A percentile compares a stretch with the other conserved stretches of the same genome.
These are phyloP conservation scores for Closterium sp. DNA, from an alignment of 139 green algal species.

Conservation along the genomic window DNA sequence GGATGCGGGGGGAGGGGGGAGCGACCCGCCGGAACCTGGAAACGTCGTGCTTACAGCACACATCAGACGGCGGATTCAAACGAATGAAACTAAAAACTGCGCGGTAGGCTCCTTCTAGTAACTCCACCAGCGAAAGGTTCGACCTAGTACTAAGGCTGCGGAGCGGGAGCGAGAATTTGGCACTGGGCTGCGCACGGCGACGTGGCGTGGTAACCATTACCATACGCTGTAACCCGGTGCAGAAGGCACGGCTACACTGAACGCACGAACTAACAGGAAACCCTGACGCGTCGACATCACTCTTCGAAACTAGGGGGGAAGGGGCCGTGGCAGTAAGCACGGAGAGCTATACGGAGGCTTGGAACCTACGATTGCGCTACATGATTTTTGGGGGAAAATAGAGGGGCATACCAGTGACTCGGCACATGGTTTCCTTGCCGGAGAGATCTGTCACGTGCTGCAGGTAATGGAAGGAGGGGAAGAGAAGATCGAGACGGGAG, in stretches of 20 bases:
- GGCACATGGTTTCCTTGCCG: conserved; percentile 94
- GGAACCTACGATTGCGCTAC: no score
- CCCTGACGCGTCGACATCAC: not conserved
- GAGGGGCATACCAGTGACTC: conserved; percentile 76
- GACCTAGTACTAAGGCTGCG: not conserved
- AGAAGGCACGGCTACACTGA: not conserved
- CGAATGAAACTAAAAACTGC: no score
- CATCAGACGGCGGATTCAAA: no score
- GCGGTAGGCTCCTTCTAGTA: no score
- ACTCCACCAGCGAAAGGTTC: not conserved
- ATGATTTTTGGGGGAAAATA: not conserved
- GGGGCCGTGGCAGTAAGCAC: no score
- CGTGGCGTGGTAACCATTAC: not conserved
- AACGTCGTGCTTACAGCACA: no score
- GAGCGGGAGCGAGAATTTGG: not conserved
- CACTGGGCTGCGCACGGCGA: no score
- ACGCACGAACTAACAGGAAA: not conserved
- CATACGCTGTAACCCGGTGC: not conserved
- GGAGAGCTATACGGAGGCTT: no score
- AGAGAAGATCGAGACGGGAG: not conserved
- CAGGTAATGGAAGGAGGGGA: not conserved
- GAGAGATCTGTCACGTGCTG: conserved; percentile 98
- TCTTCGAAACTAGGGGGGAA: not conserved
- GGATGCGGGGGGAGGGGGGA: no score
- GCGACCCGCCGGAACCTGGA: no score